A percentile compares a stretch with the other conserved stretches of the same genome.
Evolutionary conservation across 208 protist species (phyloP).

Genomic region (Acanthamoeba healyi): DNA sequence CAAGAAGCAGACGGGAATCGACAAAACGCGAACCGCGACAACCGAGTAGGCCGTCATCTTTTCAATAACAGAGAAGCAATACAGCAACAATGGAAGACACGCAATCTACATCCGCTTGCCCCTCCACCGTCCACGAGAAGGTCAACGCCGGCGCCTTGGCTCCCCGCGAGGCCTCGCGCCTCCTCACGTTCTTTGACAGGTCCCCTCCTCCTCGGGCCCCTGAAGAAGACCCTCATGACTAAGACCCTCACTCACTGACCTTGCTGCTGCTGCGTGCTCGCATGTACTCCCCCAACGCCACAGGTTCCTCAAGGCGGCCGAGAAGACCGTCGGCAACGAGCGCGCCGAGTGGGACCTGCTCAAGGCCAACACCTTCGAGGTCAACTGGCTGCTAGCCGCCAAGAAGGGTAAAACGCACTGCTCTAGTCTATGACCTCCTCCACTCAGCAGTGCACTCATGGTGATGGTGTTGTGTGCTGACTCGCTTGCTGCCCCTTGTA

Average conservation of each 20-base stretch:
- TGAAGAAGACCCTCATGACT: background rate
- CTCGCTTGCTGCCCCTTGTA: background rate
- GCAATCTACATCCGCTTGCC: background rate
- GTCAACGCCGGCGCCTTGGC: background rate
- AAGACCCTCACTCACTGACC: background rate
- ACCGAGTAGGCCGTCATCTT: too few species aligned
- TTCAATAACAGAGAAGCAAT: too few species aligned
- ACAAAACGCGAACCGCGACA: too few species aligned
- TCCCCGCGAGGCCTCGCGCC: constrained; percentile 33
- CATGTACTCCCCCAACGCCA: too few species aligned
- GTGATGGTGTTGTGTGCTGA: background rate
- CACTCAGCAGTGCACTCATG: background rate
- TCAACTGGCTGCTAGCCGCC: constrained; percentile 50
- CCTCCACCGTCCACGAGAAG: background rate
- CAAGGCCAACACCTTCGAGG: constrained; percentile 53
- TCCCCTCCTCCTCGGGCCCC: background rate
- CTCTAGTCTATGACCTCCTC: background rate
- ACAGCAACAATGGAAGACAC: constrained; percentile 3
- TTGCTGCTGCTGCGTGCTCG: background rate
- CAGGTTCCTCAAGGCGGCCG: background rate
- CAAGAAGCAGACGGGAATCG: too few species aligned
- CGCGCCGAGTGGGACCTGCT: constrained; percentile 55
- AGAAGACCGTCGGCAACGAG: background rate
- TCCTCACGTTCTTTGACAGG: constrained; percentile 36
- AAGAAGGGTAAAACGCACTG: background rate